These are phyloP conservation scores for Penicillium cinerascens DNA, from an alignment of 495 filamentous ascomycete genomes.

Conservation along the genomic window DNA sequence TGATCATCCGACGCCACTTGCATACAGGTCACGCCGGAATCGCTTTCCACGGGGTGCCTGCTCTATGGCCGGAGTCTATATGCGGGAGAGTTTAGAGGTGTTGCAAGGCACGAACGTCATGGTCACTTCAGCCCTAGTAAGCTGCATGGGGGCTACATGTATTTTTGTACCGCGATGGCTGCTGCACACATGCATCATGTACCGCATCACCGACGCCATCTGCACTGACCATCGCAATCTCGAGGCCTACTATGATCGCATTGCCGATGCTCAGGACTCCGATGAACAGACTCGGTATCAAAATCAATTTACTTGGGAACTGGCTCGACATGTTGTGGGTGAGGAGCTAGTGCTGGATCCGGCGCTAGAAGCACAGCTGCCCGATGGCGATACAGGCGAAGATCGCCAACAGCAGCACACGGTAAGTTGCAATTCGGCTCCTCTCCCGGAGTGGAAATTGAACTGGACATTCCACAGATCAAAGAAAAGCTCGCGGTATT, in stretches of 20 bases:
- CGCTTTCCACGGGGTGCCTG: background rate
- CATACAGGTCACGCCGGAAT: background rate
- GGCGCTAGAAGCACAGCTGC: conserved; percentile 55
- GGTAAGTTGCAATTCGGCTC: conserved; percentile 26
- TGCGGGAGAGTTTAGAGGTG: background rate
- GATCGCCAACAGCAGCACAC: conserved; percentile 55
- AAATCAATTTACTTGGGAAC: conserved; percentile 67
- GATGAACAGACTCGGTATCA: conserved; percentile 53
- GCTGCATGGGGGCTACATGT: background rate
- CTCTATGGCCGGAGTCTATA: background rate
- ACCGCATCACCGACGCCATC: conserved; percentile 21
- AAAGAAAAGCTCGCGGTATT: conserved; percentile 59
- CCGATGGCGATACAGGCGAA: conserved; percentile 48
- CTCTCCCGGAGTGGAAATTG: background rate
- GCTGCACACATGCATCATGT: conserved; percentile 13
- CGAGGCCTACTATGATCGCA: conserved; percentile 53
- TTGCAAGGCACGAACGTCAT: conserved; percentile 1
- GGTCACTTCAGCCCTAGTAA: conserved; percentile 3
- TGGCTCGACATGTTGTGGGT: conserved; percentile 60
- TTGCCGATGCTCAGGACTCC: conserved; percentile 44
- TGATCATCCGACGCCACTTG: conserved; percentile 3
- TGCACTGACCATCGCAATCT: conserved; percentile 57
- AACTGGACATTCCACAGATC: conserved; percentile 48
- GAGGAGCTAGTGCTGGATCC: conserved; percentile 69
- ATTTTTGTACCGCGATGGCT: too few relatives aligned